A percentile compares a stretch with the other conserved stretches of the same genome.
Evolutionary conservation across 1,139 yeast species (phyloP).

Genomic region (Suhomyces choctaworum): DNA sequence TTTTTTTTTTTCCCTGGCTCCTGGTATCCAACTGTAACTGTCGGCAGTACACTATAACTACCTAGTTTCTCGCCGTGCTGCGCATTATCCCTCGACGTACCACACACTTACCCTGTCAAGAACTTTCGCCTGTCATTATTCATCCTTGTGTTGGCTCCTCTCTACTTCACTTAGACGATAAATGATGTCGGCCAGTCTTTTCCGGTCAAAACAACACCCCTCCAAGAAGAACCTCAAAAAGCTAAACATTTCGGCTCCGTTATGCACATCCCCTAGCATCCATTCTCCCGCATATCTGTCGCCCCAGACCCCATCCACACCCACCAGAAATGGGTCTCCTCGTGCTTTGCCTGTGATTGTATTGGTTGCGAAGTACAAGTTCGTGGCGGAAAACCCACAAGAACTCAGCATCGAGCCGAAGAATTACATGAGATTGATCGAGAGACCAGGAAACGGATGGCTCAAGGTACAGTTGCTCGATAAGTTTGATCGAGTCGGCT

Average conservation of each 20-base stretch:
- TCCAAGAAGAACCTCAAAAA: slow-evolving; percentile 32
- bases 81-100: no score
- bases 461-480: slow-evolving; percentile 25
- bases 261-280: slow-evolving; percentile 11
- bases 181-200: slow-evolving; percentile 31
- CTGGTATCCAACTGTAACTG: slow-evolving; percentile 7
- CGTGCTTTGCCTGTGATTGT: slow-evolving; percentile 17
- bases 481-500: slow-evolving; percentile 19
- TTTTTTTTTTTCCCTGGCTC: slow-evolving; percentile 3
- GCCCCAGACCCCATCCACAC: slow-evolving; percentile 9
- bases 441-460: slow-evolving; percentile 30
- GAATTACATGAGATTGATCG: slow-evolving; percentile 23
- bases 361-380: slow-evolving; percentile 19
- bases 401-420: slow-evolving; percentile 21
- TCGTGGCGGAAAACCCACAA: slow-evolving; percentile 18
- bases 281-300: slow-evolving; percentile 7
- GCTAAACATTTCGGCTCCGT: slow-evolving; percentile 32
- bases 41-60: slow-evolving; percentile 4
- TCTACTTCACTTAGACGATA: no score
- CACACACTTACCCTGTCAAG: no score
- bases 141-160: no score
- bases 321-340: slow-evolving; percentile 1
- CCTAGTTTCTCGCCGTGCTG: no score
- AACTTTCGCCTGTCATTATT: not conserved
- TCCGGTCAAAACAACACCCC: slow-evolving; percentile 30